A percentile compares a stretch with the other conserved stretches of the same genome.
Evolutionary conservation across 495 filamentous ascomycete species (phyloP).

Genomic region (Podospora tetraspora): DNA sequence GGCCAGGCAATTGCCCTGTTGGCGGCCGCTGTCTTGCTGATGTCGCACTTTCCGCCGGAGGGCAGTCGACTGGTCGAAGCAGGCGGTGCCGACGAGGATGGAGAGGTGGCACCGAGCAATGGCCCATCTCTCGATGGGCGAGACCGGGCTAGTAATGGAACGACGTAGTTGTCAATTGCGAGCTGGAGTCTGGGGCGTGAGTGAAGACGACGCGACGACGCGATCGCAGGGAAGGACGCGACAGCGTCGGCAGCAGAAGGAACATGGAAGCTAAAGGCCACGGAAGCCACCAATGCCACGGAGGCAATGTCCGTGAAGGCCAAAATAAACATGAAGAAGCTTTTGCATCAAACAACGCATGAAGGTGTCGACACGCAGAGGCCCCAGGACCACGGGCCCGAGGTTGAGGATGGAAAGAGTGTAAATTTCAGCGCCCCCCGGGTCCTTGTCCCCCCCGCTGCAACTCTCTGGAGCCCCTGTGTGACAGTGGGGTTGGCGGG

Average conservation of each 20-base stretch:
- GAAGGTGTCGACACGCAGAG: neutral
- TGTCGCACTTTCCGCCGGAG: constrained; percentile 2
- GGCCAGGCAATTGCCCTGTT: constrained; percentile 17
- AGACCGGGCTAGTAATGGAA: neutral
- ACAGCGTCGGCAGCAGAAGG: neutral
- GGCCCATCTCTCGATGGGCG: neutral
- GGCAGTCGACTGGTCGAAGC: neutral
- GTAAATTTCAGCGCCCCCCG: neutral
- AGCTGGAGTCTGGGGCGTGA: neutral
- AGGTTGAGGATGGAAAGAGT: neutral
- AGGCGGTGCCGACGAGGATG: neutral
- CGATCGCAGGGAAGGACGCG: neutral
- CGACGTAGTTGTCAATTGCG: neutral
- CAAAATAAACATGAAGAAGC: neutral
- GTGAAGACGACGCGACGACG: neutral
- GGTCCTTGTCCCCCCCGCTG: neutral
- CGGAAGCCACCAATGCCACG: neutral
- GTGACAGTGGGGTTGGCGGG: neutral
- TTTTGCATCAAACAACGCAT: neutral
- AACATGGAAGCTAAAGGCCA: neutral
- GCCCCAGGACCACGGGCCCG: neutral
- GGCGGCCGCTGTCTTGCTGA: constrained; percentile 1
- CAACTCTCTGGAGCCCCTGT: neutral
- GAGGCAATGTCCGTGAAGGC: neutral
- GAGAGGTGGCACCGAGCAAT: neutral